Evolutionary conservation across 192 early-diverging fungal genomes (phyloP), one percentile per base, ranked within the genome.

Genomic region (Backusella psychrophila): DNA sequence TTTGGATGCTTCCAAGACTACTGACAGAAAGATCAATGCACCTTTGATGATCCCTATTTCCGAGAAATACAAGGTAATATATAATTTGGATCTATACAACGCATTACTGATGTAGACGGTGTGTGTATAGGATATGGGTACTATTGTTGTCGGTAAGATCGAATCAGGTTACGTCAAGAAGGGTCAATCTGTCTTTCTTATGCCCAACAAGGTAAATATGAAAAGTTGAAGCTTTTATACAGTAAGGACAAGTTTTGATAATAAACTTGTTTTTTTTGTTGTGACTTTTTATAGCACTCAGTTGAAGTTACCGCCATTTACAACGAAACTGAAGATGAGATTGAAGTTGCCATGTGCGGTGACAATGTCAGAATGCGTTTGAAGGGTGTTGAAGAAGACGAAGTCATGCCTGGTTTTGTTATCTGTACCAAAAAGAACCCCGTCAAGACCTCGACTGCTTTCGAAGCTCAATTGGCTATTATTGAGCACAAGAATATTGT

Each of bases 401-500:
- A 96, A 72, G 86, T 97, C 69, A 78, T 89, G 67, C 85, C 90
- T 44, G 98, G 98, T 35, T 97, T 93, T 74, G 96, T 99, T 4
- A 73, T 99, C 17, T 97, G 95, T 81, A 86, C 85, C 53, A 83
- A 84, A 66, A 93, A 91, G 83, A 81, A 87, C 74, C 96, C 96
- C 21, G 90, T 98, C 59, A 93, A 94, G 79, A 88, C 86, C 41
- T 89, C 93, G 19, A 92, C 88, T 49, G 82, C 77, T 6, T 98
- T 99, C 76, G 93, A 96, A 73, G 95, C 95, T 14, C 92, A 95
- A 75, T 73, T 99, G 31, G 90, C 90, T 36, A 96, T 99, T 75
- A 85, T 97, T 69, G 98, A 99, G 63, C 93, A 93, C 81, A 94
- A 95, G 85, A 96, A 92, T 86, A 98, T 99, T 80, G 95, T 99